Percentiles rank a stretch among this genome's conserved stretches.
Conservation (phyloP, 129 eudicot species). For the Lonicera japonica region DNA sequence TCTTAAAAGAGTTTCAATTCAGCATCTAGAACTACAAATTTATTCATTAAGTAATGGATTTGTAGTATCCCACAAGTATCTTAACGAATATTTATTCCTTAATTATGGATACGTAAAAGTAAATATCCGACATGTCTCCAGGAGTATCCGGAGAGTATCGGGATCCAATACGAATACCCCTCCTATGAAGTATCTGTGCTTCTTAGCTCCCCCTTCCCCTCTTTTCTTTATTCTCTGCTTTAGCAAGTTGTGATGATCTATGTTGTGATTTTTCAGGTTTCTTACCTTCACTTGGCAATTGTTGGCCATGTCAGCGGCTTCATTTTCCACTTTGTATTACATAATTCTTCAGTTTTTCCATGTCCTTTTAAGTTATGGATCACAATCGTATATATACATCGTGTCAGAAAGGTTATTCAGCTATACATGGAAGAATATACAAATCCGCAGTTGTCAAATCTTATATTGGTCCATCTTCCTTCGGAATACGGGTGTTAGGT, state of each 20-base stretch:
- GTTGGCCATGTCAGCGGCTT: slow-evolving; percentile 55
- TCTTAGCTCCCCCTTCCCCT: neutral
- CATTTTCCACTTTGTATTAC: slow-evolving; percentile 48
- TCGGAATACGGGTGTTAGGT: slow-evolving; percentile 60
- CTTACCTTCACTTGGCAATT: slow-evolving; percentile 44
- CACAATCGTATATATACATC: slow-evolving; percentile 23
- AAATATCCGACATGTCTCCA: too few species aligned
- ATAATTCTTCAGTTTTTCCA: slow-evolving; percentile 51
- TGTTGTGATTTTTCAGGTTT: slow-evolving; percentile 43
- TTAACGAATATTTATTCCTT: too few species aligned
- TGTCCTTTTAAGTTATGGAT: slow-evolving; percentile 26
- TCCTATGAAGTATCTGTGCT: too few species aligned
- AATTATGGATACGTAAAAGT: too few species aligned
- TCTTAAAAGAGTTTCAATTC: too few species aligned
- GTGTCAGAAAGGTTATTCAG: slow-evolving; percentile 36
- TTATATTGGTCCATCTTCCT: slow-evolving; percentile 84
- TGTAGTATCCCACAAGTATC: too few species aligned
- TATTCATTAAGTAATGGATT: too few species aligned
- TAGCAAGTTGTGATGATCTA: slow-evolving; percentile 5
- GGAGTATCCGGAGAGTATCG: too few species aligned
- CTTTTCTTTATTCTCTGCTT: neutral
- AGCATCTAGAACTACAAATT: too few species aligned
- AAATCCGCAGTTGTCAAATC: slow-evolving; percentile 63
- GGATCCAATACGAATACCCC: too few species aligned
- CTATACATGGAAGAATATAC: slow-evolving; percentile 50